Evolutionary conservation across 164 flowering plant species (phyloP).

Genomic region (Aristolochia contorta): DNA sequence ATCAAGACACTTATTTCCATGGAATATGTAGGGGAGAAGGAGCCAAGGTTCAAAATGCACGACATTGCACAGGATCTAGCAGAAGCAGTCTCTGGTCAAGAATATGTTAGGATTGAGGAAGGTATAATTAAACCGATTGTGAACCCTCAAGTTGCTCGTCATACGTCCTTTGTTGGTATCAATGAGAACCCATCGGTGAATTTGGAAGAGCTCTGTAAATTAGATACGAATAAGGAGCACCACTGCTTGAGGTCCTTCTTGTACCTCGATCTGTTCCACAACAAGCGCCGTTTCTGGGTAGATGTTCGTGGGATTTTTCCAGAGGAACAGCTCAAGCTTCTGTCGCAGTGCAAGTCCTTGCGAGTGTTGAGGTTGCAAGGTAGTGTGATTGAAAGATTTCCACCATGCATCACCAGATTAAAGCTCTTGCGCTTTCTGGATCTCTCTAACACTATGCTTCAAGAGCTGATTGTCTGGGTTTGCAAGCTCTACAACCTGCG

Average conservation of each 20-base stretch:
- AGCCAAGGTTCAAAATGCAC: conserved; percentile 6
- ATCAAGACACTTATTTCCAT: not conserved
- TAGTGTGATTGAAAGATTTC: not conserved
- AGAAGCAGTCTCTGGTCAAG: not conserved
- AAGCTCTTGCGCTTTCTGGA: conserved; percentile 9
- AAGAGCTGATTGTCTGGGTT: conserved; percentile 2
- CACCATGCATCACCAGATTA: conserved; percentile 3
- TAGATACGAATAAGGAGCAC: no score
- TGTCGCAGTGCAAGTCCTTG: not conserved
- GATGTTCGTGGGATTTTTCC: not conserved
- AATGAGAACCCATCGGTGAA: not conserved
- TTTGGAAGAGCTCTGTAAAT: not conserved
- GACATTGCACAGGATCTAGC: conserved; percentile 4
- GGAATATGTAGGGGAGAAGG: not conserved
- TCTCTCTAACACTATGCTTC: conserved; percentile 1
- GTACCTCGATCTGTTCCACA: no score
- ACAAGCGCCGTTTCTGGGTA: no score
- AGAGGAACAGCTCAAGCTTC: not conserved
- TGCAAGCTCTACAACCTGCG: not conserved
- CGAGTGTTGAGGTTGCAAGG: conserved; percentile 3
- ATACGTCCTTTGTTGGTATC: not conserved
- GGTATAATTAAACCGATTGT: not conserved
- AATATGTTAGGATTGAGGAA: not conserved
- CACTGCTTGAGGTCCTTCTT: no score
- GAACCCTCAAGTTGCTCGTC: not conserved